Percentiles rank a stretch among this genome's conserved stretches.
Conservation (phyloP, 2,329 filamentous ascomycete species). For the Stachybotrys echinatus region DNA sequence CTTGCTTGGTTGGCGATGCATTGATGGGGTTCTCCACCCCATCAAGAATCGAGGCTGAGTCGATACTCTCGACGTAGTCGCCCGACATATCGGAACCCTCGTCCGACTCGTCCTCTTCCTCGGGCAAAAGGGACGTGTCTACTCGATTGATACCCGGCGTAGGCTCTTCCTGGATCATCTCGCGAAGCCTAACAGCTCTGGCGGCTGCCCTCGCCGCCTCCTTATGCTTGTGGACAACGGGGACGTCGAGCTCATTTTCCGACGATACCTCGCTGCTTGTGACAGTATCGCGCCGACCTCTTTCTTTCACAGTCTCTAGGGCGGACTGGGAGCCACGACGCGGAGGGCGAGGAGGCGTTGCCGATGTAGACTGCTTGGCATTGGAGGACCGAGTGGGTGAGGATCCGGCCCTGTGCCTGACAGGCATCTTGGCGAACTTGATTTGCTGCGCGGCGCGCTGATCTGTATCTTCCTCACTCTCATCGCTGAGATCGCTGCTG, state of each 20-base stretch:
- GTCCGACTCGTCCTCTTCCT: constrained; percentile 56
- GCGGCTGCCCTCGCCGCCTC: constrained; percentile 56
- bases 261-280: constrained; percentile 81
- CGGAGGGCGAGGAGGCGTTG: constrained; percentile 41
- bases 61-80: constrained; percentile 61
- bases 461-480: constrained; percentile 74
- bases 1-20: constrained; percentile 48
- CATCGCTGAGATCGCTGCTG: constrained; percentile 78
- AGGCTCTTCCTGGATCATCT: constrained; percentile 32
- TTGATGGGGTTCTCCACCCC: constrained; percentile 55
- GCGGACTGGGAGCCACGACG: constrained; percentile 68
- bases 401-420: constrained; percentile 79
- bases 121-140: constrained; percentile 47
- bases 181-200: constrained; percentile 27
- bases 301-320: constrained; percentile 63
- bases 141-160: constrained; percentile 34
- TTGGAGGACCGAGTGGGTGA: constrained; percentile 73
- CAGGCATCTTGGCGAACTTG: constrained; percentile 93
- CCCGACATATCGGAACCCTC: constrained; percentile 59
- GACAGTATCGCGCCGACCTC: constrained; percentile 67
- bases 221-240: constrained; percentile 58
- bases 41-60: constrained; percentile 67
- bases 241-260: constrained; percentile 71
- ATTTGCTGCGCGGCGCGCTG: constrained; percentile 81
- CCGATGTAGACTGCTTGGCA: constrained; percentile 45